Evolutionary conservation across 495 filamentous ascomycete species (phyloP), one percentile per base, ranked within the genome.

Genomic region (Tuber magnatum): DNA sequence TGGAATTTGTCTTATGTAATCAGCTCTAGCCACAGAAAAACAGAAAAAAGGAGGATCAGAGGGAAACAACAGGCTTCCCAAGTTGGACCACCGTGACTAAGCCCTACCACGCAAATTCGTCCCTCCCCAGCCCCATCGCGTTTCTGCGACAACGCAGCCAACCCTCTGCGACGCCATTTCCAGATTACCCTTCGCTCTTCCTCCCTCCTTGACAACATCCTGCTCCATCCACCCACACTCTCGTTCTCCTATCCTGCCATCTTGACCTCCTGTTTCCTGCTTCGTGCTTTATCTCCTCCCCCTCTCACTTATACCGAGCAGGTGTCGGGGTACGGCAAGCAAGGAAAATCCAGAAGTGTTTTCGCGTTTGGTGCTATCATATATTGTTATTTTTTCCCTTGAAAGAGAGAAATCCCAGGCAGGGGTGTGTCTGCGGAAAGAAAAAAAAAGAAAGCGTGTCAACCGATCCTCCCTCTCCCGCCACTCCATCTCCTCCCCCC

Each of bases 91-190:
- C n/a, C 12, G 14, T 65, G 56, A 65, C 56, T 65, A 65, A 65
- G 56, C 56, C 56, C 56, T 14, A 16, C 14, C 14, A 6, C 28
- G 12, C 14, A 35, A 12, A 16, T 65, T 65, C 56, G 56, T 28
- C 48, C 3, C 48, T 40, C 51, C 70, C 78, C 77, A 79, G 77
- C 77, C 77, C 77, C 77, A 79, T 79, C 77, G 76, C 76, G 77
- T 79, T 79, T 79, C 77, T 79, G 77, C 77, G 76, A 79, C 77
- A 79, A 79, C 77, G 61, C 69, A 79, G 44, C 77, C 77, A 79
- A 79, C 77, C 77, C 28, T 65, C 56, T 65, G 56, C 56, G 56
- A 65, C 56, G 56, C 56, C 56, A 65, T 65, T 65, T 65, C 56
- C 14, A 35, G 28, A 65, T 32, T 65, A 35, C 56, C 56, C 56